Base-by-base conservation (phyloP, 2,329 filamentous ascomycete genomes). In the Cytospora paraplurivora region DNA sequence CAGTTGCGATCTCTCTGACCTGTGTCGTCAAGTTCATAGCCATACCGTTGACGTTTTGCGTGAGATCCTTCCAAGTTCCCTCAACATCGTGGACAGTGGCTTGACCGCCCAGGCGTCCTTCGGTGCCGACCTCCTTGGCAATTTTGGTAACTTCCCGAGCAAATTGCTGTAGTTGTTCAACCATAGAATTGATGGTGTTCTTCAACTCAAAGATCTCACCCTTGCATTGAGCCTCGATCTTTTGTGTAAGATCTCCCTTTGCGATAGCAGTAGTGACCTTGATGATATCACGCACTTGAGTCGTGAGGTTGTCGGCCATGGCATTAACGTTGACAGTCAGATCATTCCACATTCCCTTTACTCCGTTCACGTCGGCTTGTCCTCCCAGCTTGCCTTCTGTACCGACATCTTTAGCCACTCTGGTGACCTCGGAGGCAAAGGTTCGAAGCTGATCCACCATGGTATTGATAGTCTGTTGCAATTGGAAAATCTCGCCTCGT, bases 111-210 rank as follows among this genome's bases (percentile, higher is more conserved):
- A 99, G 85, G 67, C 93, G 88, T 71, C 94, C 94, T 76, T 99
- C 94, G 1, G 95, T 98, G 66, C 94, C 94, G 82, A 98, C 95
- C 77, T 98, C 94, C 75, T 92, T 90, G 44, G 94, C 94, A 72
- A 99, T 91, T 77, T 95, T 96, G 44, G 94, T 98, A 71, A 99
- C 95, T 79, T 98, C 94, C 73, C 93, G 91, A 11, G 95, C 95
- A 74, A 98, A 98, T 73, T 97, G 93, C 73, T 96, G 92, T 63
- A 99, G 82, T 76, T 97, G 95, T 75, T 97, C 95, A 69, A 99
- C 94, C 94, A 99, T 99, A 75, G 91, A 95, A 78, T 99, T 99
- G 81, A 98, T 99, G 54, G 95, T 98, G 65, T 93, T 93, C 78
- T 99, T 99, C 73, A 99, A 89, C 79, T 91, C 92, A 74, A 88